Conservation (phyloP, 805 yeast species). For the Candida tallmaniae region DNA sequence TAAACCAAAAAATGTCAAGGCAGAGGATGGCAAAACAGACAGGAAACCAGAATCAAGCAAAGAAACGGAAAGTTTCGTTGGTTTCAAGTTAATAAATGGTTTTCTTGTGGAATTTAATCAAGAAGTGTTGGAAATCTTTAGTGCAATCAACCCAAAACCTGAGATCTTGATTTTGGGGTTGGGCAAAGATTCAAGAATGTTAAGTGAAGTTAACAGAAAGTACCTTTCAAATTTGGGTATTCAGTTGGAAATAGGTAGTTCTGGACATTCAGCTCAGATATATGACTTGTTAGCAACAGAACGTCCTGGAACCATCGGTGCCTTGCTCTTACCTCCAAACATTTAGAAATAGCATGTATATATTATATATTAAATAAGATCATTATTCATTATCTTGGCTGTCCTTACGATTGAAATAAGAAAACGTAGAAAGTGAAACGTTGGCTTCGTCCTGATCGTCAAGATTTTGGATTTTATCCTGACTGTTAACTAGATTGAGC, state of each 20-base stretch:
- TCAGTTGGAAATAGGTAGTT: constrained; percentile 65
- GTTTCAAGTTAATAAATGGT: constrained; percentile 24
- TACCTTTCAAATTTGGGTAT: constrained; percentile 57
- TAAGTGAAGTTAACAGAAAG: constrained; percentile 51
- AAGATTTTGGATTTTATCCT: constrained; percentile 1
- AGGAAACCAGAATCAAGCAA: neutral
- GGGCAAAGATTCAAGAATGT: constrained; percentile 59
- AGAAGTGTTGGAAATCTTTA: constrained; percentile 45
- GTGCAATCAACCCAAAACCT: constrained; percentile 67
- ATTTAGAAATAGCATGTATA: constrained; percentile 21
- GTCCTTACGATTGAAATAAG: constrained; percentile 8
- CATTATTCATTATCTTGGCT: constrained; percentile 4
- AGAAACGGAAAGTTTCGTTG: neutral
- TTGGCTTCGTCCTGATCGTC: constrained; percentile 9
- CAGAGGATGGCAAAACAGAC: too few species aligned
- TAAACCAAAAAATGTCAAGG: neutral
- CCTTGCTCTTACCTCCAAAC: constrained; percentile 67
- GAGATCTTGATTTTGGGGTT: constrained; percentile 70
- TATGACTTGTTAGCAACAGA: constrained; percentile 78
- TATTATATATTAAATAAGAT: neutral
- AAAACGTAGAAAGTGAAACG: constrained; percentile 10
- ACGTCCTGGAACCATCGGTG: constrained; percentile 70
- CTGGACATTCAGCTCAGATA: constrained; percentile 57
- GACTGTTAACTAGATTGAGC: constrained; percentile 8
- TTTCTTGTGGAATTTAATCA: constrained; percentile 53